Conservation (phyloP, 768 basidiomycete species). For the Serendipita sp. region DNA sequence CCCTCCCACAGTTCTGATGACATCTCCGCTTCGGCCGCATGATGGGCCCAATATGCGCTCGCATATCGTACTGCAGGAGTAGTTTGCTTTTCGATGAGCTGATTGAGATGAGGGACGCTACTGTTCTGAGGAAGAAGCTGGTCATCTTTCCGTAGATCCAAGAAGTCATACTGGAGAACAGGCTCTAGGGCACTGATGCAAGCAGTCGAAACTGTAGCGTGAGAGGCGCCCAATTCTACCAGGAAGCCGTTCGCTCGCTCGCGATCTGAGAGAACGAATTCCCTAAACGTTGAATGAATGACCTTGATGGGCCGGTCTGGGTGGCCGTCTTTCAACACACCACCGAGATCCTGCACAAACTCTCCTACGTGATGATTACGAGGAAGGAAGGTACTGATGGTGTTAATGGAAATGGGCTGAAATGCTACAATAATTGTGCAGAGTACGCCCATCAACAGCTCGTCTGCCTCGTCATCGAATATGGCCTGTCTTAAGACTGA, state of each 20-base stretch:
- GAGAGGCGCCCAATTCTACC: background rate
- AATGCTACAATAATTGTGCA: background rate
- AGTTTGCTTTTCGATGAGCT: background rate
- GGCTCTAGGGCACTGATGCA: background rate
- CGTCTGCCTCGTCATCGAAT: background rate
- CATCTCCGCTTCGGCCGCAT: background rate
- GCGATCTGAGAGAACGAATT: background rate
- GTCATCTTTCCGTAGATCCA: background rate
- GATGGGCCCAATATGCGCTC: background rate
- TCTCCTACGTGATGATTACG: background rate
- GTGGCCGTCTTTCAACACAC: background rate
- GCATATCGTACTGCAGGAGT: conserved; percentile 1
- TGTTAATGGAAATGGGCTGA: conserved; percentile 2
- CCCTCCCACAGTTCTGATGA: background rate
- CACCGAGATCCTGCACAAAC: background rate
- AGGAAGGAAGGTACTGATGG: background rate
- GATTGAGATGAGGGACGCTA: background rate
- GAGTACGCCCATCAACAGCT: background rate
- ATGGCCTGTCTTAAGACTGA: background rate
- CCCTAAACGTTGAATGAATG: background rate
- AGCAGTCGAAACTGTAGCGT: background rate
- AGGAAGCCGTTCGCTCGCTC: background rate
- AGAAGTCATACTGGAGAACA: background rate
- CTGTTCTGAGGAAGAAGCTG: background rate
- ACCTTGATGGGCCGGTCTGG: conserved; percentile 4